Percentiles rank a stretch among this genome's conserved stretches.
Evolutionary conservation across 768 basidiomycete genomes (phyloP).

Genomic region (Phanerochaete sordida): DNA sequence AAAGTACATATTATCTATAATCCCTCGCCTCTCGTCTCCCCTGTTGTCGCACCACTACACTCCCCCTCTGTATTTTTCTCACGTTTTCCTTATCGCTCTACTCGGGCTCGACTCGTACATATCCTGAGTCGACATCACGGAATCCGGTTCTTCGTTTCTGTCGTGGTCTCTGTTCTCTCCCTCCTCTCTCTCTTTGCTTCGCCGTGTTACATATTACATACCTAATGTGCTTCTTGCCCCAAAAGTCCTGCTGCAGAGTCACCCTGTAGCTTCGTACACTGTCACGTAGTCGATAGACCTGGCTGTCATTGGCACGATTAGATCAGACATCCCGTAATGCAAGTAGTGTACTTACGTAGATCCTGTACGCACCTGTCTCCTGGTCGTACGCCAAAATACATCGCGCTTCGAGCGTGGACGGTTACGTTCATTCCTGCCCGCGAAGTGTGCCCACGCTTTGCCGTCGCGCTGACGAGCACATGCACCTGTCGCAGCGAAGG

Average conservation of each 20-base stretch:
- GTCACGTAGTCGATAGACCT: neutral
- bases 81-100: neutral
- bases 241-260: neutral
- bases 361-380: neutral
- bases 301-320: neutral
- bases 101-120: slow-evolving; percentile 8
- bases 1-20: slow-evolving; percentile 6
- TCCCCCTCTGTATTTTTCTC: neutral
- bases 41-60: neutral
- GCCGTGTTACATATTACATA: neutral
- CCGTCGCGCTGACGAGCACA: neutral
- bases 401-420: neutral
- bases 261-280: neutral
- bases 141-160: neutral
- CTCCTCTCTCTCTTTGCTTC: neutral
- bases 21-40: neutral
- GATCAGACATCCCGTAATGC: neutral
- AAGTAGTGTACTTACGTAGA: neutral
- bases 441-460: neutral
- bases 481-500: too few relatives aligned
- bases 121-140: slow-evolving; percentile 4
- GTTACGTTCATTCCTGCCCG: neutral
- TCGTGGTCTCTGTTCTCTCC: neutral
- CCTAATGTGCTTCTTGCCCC: neutral
- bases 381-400: neutral